Evolutionary conservation across 2,329 filamentous ascomycete genomes (phyloP).

Genomic region (Keithomyces neogunnii): DNA sequence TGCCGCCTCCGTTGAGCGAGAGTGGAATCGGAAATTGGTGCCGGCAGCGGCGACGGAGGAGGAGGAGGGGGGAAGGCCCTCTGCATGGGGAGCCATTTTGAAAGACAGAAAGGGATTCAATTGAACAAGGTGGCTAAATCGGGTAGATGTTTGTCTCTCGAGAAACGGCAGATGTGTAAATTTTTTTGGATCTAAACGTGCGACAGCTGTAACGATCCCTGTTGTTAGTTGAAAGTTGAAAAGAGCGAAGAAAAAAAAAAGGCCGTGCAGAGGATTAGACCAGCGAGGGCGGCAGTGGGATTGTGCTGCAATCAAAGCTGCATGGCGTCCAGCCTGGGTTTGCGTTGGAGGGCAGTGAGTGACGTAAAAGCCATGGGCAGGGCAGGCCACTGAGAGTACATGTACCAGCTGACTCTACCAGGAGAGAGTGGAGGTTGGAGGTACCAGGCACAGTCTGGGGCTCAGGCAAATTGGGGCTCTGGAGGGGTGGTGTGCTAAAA

Average conservation of each 20-base stretch:
- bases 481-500: too few relatives aligned
- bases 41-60: slow-evolving; percentile 17
- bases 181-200: not conserved
- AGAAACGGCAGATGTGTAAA: not conserved
- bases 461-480: not conserved
- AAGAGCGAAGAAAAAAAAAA: not conserved
- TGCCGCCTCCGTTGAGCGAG: slow-evolving; percentile 68
- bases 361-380: not conserved
- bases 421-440: too few relatives aligned
- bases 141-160: not conserved
- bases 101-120: not conserved
- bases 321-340: not conserved
- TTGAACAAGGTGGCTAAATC: not conserved
- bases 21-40: slow-evolving; percentile 50
- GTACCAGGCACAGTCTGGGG: not conserved
- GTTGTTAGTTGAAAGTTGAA: not conserved
- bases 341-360: too few relatives aligned
- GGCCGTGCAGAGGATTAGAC: too few relatives aligned
- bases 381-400: not conserved
- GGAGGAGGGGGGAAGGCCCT: slow-evolving; percentile 24
- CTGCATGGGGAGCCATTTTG: slow-evolving; percentile 53
- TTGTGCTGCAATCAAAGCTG: not conserved
- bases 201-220: not conserved
- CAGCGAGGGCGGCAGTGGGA: too few relatives aligned
- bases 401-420: too few relatives aligned